A percentile compares a stretch with the other conserved stretches of the same genome.
Evolutionary conservation across 2,329 filamentous ascomycete genomes (phyloP).

Genomic region (Hymenoscyphus infarciens): DNA sequence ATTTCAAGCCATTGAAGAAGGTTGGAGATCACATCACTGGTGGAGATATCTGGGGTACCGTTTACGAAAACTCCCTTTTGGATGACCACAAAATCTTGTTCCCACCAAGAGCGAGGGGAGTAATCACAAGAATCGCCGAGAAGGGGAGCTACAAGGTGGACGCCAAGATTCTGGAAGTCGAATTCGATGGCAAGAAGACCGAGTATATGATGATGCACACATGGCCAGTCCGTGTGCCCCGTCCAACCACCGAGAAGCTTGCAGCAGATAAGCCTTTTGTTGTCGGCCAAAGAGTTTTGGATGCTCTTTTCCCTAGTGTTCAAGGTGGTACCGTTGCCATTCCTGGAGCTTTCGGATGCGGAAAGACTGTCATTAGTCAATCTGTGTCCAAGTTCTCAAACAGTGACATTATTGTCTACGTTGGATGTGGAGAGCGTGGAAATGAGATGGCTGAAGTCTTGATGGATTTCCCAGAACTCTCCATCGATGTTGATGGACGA

Average conservation of each 20-base stretch:
- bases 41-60: slow-evolving; percentile 91
- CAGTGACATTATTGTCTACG: slow-evolving; percentile 97
- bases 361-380: slow-evolving; percentile 98
- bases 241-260: slow-evolving; percentile 88
- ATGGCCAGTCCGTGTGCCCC: slow-evolving; percentile 95
- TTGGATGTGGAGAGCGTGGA: slow-evolving; percentile 85
- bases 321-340: slow-evolving; percentile 98
- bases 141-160: slow-evolving; percentile 93
- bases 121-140: slow-evolving; percentile 83
- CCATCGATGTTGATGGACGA: slow-evolving; percentile 89
- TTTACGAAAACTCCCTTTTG: slow-evolving; percentile 94
- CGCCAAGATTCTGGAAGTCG: slow-evolving; percentile 89
- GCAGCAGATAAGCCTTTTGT: slow-evolving; percentile 87
- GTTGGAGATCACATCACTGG: slow-evolving; percentile 96
- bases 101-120: slow-evolving; percentile 84
- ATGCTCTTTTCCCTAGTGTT: slow-evolving; percentile 93
- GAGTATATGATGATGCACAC: slow-evolving; percentile 98
- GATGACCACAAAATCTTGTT: slow-evolving; percentile 90
- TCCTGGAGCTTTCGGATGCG: slow-evolving; percentile 95
- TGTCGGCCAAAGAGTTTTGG: slow-evolving; percentile 93
- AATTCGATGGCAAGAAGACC: slow-evolving; percentile 94
- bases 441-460: slow-evolving; percentile 99
- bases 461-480: slow-evolving; percentile 99
- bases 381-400: slow-evolving; percentile 99
- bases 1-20: slow-evolving; percentile 87